phyloP scores from a whole-genome alignment of 2,329 filamentous ascomycete genomes.

The Grosmannia serpens region DNA sequence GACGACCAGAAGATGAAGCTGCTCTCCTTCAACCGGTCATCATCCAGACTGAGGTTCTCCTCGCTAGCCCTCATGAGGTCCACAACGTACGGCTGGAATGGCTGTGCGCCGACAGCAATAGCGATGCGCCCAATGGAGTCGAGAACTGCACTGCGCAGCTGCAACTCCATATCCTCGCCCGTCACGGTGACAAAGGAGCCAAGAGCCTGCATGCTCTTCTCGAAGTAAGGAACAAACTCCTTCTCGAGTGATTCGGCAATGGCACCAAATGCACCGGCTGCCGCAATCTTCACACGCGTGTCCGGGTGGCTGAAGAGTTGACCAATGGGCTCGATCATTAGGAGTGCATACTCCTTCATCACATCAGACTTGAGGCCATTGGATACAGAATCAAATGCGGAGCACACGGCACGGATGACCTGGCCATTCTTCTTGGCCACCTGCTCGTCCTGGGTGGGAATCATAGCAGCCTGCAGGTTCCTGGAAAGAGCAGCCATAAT shows the following conservation, averaged over 20 bases:
- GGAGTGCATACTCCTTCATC: slow-evolving; percentile 69
- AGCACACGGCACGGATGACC: slow-evolving; percentile 82
- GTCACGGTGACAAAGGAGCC: slow-evolving; percentile 77
- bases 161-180: slow-evolving; percentile 78
- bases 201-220: slow-evolving; percentile 80
- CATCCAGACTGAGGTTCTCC: slow-evolving; percentile 77
- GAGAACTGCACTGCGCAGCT: slow-evolving; percentile 78
- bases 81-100: slow-evolving; percentile 84
- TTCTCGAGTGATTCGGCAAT: slow-evolving; percentile 77
- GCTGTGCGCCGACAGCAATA: slow-evolving; percentile 68
- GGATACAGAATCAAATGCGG: slow-evolving; percentile 82
- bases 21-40: slow-evolving; percentile 85
- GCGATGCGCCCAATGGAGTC: slow-evolving; percentile 93
- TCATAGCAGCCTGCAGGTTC: slow-evolving; percentile 74
- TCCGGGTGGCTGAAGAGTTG: slow-evolving; percentile 75
- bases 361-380: slow-evolving; percentile 73
- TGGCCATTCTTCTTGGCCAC: slow-evolving; percentile 65
- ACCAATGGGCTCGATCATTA: slow-evolving; percentile 76
- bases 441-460: slow-evolving; percentile 49
- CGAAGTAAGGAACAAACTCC: slow-evolving; percentile 83
- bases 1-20: slow-evolving; percentile 96
- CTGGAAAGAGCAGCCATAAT: slow-evolving; percentile 77
- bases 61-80: slow-evolving; percentile 88
- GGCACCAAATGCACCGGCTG: slow-evolving; percentile 80
- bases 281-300: slow-evolving; percentile 78